Evolutionary conservation across 2,329 filamentous ascomycete genomes (phyloP).

Genomic region (Chrysoporthe deuterocubensis): DNA sequence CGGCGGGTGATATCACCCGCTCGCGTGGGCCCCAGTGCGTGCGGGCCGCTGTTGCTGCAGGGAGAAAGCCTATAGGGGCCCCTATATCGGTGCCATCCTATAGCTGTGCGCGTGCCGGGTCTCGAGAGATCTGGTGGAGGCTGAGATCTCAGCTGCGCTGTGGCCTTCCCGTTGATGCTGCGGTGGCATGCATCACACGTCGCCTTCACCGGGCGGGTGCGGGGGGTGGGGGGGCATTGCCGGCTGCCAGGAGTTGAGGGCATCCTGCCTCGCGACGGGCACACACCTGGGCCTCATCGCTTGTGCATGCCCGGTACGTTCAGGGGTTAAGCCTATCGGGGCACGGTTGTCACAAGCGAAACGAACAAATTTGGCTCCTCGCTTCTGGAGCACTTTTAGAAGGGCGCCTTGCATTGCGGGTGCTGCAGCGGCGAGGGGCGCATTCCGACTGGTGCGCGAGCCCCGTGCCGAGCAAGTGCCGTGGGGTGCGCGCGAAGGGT

Average conservation of each 20-base stretch:
- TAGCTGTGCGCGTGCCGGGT: too few relatives aligned
- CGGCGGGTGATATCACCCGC: not conserved
- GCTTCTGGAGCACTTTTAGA: not conserved
- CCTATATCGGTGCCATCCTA: too few relatives aligned
- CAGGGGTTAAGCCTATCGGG: not conserved
- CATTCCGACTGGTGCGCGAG: conserved; percentile 4
- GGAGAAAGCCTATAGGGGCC: too few relatives aligned
- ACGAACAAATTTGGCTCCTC: not conserved
- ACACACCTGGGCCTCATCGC: too few relatives aligned
- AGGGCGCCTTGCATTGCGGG: conserved; percentile 5
- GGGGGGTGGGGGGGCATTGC: too few relatives aligned
- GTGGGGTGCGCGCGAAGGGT: not conserved
- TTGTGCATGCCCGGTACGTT: too few relatives aligned
- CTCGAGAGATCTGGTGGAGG: not conserved
- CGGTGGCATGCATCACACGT: not conserved
- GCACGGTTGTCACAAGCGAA: not conserved
- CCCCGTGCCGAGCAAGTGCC: not conserved
- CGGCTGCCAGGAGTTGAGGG: not conserved
- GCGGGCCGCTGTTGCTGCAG: not conserved
- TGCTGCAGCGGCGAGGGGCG: not conserved
- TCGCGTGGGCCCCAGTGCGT: not conserved
- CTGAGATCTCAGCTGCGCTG: not conserved
- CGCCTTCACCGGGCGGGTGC: not conserved
- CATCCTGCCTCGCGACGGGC: not conserved
- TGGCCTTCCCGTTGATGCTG: not conserved